Evolutionary conservation across 1,139 yeast species (phyloP).

Genomic region (Pichia sp.): DNA sequence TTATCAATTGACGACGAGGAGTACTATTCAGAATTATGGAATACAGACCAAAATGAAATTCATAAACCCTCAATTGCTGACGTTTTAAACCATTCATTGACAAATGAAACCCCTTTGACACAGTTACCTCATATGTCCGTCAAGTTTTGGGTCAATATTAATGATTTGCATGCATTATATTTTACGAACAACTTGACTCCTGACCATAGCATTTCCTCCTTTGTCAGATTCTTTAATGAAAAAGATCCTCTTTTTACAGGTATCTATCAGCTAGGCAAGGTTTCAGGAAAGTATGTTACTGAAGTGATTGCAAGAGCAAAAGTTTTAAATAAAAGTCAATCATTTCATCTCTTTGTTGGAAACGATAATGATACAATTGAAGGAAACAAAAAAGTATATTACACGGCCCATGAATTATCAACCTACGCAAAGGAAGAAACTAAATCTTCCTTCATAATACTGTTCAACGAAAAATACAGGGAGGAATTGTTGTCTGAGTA

Average conservation of each 20-base stretch:
- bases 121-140: constrained; percentile 65
- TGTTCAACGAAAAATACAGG: constrained; percentile 45
- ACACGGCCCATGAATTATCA: constrained; percentile 69
- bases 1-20: constrained; percentile 40
- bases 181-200: constrained; percentile 29
- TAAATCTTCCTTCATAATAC: constrained; percentile 55
- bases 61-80: constrained; percentile 65
- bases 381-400: constrained; percentile 38
- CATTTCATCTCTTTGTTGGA: constrained; percentile 65
- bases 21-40: constrained; percentile 29
- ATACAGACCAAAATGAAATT: constrained; percentile 22
- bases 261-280: constrained; percentile 17
- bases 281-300: constrained; percentile 36
- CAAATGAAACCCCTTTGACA: constrained; percentile 71
- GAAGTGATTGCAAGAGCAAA: constrained; percentile 70
- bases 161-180: constrained; percentile 40
- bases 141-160: constrained; percentile 59
- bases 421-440: constrained; percentile 52
- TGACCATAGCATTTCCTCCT: constrained; percentile 13
- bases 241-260: constrained; percentile 13
- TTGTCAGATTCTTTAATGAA: constrained; percentile 22
- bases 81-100: constrained; percentile 78
- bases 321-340: constrained; percentile 68
- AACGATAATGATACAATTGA: constrained; percentile 16
- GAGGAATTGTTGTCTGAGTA: constrained; percentile 28